Evolutionary conservation across 345 rosid species (phyloP), one percentile per base, ranked within the genome.

Genomic region (Lepidium didymum): DNA sequence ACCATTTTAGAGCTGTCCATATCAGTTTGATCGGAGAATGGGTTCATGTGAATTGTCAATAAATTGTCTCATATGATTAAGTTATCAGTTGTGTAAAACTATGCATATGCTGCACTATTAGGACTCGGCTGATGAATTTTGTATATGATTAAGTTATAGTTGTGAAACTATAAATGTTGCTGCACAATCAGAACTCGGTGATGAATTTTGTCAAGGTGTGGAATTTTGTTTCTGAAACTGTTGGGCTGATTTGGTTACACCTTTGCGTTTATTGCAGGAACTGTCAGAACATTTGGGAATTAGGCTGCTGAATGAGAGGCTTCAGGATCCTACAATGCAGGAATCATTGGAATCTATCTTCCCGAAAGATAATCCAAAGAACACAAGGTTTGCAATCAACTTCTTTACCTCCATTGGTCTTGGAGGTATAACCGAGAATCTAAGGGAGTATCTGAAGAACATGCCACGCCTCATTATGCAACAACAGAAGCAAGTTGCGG

Each of bases 321-420:
- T 89, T 9, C 80, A 84, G 14, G 89, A 87, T 69, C 87, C 92
- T 5, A 60, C 76, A 5, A 84, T 85, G 87, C 77, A 64, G 67
- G 96, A 91, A 18, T 84, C 96, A 0, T 82, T 79, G 12, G 96
- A 91, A 44, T 84, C 96, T 0, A 92, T 90, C 44, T 92, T 92
- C n/a, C n/a, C n/a, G n/a, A n/a, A n/a, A n/a, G n/a, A n/a, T n/a
- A n/a, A n/a, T n/a, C n/a, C n/a, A n/a, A 90, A 90, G 87, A 92
- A 90, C 81, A 88, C 92, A 0, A 64, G 93, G 52, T 86, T 92
- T 73, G 45, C 97, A 41, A 88, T 90, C 47, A 92, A 92, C 76
- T 92, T 89, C 68, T 89, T 92, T 76, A 92, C 96, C 13, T 90
- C 96, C 37, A 87, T 90, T 78, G 98, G 98, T 34, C 91, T 92